phyloP scores from a whole-genome alignment of 108 stramenopile genomes.

The Nitzschia sp. region DNA sequence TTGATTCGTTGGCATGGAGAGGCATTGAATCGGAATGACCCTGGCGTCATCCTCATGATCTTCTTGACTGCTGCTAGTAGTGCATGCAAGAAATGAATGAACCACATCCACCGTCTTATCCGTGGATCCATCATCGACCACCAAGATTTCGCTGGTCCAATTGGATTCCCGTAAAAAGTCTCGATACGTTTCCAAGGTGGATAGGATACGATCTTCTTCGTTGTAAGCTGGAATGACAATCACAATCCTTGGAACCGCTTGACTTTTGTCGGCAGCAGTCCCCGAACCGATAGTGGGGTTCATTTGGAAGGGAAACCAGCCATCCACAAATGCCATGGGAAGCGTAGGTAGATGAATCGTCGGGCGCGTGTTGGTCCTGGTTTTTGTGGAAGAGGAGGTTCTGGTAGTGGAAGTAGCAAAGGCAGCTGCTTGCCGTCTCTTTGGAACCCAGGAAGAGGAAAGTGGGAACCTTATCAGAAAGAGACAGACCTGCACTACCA shows the following conservation, averaged over 20 bases:
- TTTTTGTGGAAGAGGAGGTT: background rate
- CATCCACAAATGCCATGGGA: background rate
- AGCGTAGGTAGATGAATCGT: background rate
- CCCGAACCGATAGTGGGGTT: background rate
- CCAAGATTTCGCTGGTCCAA: constrained; percentile 36
- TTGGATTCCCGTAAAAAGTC: constrained; percentile 36
- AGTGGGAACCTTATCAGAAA: background rate
- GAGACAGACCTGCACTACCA: background rate
- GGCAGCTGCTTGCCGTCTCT: background rate
- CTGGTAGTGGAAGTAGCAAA: too few relatives aligned
- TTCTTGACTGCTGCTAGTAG: background rate
- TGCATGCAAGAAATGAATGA: constrained; percentile 3
- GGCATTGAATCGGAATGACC: constrained; percentile 39
- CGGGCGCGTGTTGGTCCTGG: background rate
- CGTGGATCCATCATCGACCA: constrained; percentile 80
- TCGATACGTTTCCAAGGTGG: constrained; percentile 54
- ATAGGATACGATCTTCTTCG: constrained; percentile 68
- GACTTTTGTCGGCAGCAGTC: background rate
- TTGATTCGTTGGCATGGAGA: constrained; percentile 55
- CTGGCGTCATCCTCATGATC: constrained; percentile 24
- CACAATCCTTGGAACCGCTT: constrained; percentile 39
- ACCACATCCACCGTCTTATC: constrained; percentile 56
- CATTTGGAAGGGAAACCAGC: background rate
- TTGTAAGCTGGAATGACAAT: constrained; percentile 83
- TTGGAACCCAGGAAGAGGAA: background rate